A percentile compares a stretch with the other conserved stretches of the same genome.
These are phyloP conservation scores for Saccharomyces mikatae DNA, from an alignment of 805 yeast genomes.

Conservation along the genomic window DNA sequence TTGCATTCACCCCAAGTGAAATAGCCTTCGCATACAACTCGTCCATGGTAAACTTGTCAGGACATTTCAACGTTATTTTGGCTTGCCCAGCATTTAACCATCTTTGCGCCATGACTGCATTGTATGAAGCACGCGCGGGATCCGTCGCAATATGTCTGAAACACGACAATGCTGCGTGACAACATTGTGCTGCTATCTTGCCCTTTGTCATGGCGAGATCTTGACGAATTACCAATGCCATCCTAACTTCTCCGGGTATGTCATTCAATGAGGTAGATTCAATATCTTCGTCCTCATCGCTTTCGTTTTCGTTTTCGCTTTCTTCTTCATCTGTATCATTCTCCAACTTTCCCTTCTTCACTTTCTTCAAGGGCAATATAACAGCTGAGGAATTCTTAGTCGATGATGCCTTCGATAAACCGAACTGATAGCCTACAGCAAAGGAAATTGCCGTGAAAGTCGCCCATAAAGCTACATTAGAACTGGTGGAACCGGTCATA, in stretches of 20 bases:
- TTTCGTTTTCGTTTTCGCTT: conserved; percentile 33
- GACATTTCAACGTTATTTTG: conserved; percentile 76
- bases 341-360: conserved; percentile 3
- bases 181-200: conserved; percentile 94
- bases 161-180: conserved; percentile 93
- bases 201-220: conserved; percentile 93
- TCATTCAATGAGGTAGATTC: conserved; percentile 55
- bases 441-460: conserved; percentile 25
- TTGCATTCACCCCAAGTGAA: conserved; percentile 67
- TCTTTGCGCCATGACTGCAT: conserved; percentile 54
- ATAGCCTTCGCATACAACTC: conserved; percentile 72
- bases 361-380: neutral
- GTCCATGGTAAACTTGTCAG: conserved; percentile 61
- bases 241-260: conserved; percentile 69
- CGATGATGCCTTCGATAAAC: conserved; percentile 16
- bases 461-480: conserved; percentile 14
- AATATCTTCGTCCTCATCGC: conserved; percentile 49
- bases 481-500: neutral
- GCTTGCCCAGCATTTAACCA: conserved; percentile 91
- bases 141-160: conserved; percentile 59
- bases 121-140: conserved; percentile 40
- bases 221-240: conserved; percentile 82
- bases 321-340: conserved; percentile 29
- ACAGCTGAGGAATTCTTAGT: conserved; percentile 2
- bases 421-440: conserved; percentile 25